These are phyloP conservation scores for Vanilla planifolia DNA, from an alignment of 106 monocot genomes.

Conservation along the genomic window DNA sequence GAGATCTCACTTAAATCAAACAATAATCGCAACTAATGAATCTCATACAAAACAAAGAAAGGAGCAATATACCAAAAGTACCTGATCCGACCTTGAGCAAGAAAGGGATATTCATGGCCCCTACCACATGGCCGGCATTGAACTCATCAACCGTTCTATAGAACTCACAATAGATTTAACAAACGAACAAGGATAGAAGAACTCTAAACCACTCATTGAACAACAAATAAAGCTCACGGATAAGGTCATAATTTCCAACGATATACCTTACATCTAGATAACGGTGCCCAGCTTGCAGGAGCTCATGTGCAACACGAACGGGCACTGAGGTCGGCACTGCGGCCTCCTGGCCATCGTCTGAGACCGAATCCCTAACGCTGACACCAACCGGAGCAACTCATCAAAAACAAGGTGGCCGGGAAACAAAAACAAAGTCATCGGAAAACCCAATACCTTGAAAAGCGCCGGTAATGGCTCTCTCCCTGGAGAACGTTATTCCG, in stretches of 20 bases:
- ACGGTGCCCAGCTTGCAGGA: conserved; percentile 79
- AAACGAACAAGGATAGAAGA: background rate
- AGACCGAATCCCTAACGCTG: conserved; percentile 17
- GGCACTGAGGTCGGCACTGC: conserved; percentile 67
- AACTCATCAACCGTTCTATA: conserved; percentile 75
- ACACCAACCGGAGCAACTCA: background rate
- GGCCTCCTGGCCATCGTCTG: conserved; percentile 8
- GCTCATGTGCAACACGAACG: conserved; percentile 73
- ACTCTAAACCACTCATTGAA: background rate
- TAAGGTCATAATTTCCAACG: too few species aligned
- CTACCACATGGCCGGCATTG: conserved; percentile 45
- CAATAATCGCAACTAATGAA: too few species aligned
- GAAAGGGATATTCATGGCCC: conserved; percentile 74
- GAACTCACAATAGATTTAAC: background rate
- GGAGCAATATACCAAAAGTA: conserved; percentile 10
- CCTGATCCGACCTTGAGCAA: conserved; percentile 61
- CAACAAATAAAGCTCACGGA: background rate
- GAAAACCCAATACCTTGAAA: conserved; percentile 13
- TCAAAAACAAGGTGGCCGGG: too few species aligned
- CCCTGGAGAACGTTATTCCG: background rate
- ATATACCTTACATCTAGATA: conserved; percentile 86
- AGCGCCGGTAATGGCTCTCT: background rate
- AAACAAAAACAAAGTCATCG: background rate
- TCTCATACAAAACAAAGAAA: too few species aligned
- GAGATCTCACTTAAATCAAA: background rate